These are phyloP conservation scores for Penicillium crystallinum DNA, from an alignment of 495 filamentous ascomycete genomes.

Conservation along the genomic window DNA sequence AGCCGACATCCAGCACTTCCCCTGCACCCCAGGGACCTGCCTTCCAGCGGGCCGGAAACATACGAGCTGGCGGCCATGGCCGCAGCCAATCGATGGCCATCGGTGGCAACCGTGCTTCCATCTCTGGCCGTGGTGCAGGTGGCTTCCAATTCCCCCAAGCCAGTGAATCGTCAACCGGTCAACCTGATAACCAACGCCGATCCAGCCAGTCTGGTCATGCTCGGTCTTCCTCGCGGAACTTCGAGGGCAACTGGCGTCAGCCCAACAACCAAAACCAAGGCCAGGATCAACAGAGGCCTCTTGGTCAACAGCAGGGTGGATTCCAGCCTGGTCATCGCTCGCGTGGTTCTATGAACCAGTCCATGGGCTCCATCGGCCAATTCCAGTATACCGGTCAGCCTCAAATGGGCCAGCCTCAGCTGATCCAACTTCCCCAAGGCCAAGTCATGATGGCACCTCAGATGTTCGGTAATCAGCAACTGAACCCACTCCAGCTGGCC, in stretches of 20 bases:
- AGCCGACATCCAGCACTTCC: constrained; percentile 30
- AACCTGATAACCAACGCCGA: constrained; percentile 65
- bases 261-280: constrained; percentile 60
- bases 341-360: constrained; percentile 80
- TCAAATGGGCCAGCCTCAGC: constrained; percentile 85
- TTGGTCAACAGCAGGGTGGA: constrained; percentile 55
- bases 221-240: constrained; percentile 81
- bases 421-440: constrained; percentile 78
- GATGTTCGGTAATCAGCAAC: constrained; percentile 76
- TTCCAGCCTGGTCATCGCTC: constrained; percentile 93
- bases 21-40: constrained; percentile 39
- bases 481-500: constrained; percentile 83
- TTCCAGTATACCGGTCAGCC: constrained; percentile 91
- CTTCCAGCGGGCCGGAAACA: constrained; percentile 47
- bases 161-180: constrained; percentile 50
- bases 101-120: constrained; percentile 49
- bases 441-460: constrained; percentile 72
- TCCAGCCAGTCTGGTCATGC: constrained; percentile 65
- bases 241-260: constrained; percentile 96
- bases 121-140: constrained; percentile 55
- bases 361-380: constrained; percentile 73
- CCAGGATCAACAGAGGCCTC: constrained; percentile 54
- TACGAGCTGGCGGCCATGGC: constrained; percentile 51
- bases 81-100: constrained; percentile 69
- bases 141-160: constrained; percentile 66